A percentile compares a stretch with the other conserved stretches of the same genome.
Evolutionary conservation across 2,329 filamentous ascomycete genomes (phyloP).

Genomic region (Verticillium zaregamsianum): DNA sequence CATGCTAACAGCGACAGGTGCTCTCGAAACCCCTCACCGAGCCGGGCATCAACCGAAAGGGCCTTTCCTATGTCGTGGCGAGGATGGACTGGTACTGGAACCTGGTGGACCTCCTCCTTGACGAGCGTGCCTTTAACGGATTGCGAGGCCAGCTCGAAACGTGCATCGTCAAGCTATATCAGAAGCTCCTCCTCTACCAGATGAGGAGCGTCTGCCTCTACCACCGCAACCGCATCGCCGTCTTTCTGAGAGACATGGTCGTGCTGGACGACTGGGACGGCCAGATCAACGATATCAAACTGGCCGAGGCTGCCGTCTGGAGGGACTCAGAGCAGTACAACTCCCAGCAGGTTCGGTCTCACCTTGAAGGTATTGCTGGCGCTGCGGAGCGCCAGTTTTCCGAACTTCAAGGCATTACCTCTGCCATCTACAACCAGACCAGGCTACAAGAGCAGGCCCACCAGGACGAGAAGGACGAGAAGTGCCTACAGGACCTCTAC

Average conservation of each 20-base stretch:
- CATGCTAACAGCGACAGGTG: constrained; percentile 16
- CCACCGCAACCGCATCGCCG: constrained; percentile 19
- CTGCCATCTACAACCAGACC: constrained; percentile 10
- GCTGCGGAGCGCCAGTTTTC: constrained; percentile 1
- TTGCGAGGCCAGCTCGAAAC: constrained; percentile 17
- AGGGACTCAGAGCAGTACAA: constrained; percentile 13
- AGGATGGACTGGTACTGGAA: constrained; percentile 34
- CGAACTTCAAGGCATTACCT: constrained; percentile 7
- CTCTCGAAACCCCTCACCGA: constrained; percentile 23
- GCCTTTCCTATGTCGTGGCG: constrained; percentile 28
- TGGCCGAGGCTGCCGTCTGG: constrained; percentile 18
- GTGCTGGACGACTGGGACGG: constrained; percentile 30
- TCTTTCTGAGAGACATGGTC: constrained; percentile 22
- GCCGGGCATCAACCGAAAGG: constrained; percentile 22
- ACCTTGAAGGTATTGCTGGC: constrained; percentile 9
- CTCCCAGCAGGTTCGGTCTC: constrained; percentile 6
- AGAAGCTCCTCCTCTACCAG: constrained; percentile 31
- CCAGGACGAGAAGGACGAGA: constrained; percentile 11
- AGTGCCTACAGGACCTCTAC: constrained; percentile 18
- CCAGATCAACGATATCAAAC: constrained; percentile 20
- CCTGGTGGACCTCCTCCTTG: constrained; percentile 22
- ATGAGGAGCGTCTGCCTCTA: constrained; percentile 35
- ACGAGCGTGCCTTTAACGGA: constrained; percentile 7
- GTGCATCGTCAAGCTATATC: constrained; percentile 29
- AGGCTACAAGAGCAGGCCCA: constrained; percentile 8